Evolutionary conservation across 1,284 basidiomycete species (phyloP).

Genomic region (Melampsora larici-populina): DNA sequence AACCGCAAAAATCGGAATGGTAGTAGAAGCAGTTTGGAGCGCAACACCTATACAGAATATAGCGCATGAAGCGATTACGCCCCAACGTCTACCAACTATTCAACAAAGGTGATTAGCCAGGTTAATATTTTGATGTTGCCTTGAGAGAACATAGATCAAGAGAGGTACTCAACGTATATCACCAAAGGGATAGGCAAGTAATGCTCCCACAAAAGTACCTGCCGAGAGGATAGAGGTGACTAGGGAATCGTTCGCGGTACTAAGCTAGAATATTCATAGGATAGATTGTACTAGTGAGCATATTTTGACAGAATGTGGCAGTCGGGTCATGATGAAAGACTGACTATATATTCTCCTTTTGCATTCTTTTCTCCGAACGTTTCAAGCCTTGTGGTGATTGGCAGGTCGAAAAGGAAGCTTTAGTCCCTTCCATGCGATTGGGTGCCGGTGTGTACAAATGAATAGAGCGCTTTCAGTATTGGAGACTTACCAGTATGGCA

Average conservation of each 20-base stretch:
- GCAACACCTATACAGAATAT: constrained; percentile 39
- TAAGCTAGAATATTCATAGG: constrained; percentile 5
- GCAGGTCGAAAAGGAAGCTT: no score
- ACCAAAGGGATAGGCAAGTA: constrained; percentile 38
- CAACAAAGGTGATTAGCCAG: background rate
- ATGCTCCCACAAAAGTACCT: constrained; percentile 30
- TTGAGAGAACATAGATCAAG: background rate
- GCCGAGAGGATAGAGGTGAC: constrained; percentile 40
- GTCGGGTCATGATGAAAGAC: background rate
- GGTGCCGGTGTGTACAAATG: no score
- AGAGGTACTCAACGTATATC: constrained; percentile 26
- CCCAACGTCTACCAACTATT: constrained; percentile 26
- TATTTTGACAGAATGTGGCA: background rate
- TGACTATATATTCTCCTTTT: constrained; percentile 11
- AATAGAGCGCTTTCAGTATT: no score
- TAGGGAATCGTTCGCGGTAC: constrained; percentile 33
- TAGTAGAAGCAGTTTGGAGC: constrained; percentile 42
- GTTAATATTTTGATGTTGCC: background rate
- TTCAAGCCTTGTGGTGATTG: background rate
- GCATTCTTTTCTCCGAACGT: constrained; percentile 19
- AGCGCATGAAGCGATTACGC: constrained; percentile 33
- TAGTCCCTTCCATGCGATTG: no score
- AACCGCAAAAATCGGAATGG: constrained; percentile 47
- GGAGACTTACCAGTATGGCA: constrained; percentile 32
- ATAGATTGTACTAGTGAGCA: background rate